phyloP scores from a whole-genome alignment of 1,284 basidiomycete genomes.

The Macrocystidia cucumis region DNA sequence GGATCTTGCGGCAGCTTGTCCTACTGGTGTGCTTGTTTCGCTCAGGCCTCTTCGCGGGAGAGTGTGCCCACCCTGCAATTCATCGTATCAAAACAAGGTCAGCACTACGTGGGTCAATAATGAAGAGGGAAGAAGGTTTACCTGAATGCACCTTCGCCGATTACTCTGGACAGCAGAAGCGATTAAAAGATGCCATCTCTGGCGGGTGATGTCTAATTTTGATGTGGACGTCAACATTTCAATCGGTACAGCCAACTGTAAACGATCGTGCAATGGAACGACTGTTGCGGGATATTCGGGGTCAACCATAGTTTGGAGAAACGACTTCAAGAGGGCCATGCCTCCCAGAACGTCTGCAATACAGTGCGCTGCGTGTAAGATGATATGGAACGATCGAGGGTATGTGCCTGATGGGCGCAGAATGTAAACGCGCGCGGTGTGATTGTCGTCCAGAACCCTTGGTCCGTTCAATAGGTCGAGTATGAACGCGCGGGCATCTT shows the following conservation, averaged over 20 bases:
- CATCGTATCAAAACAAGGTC: no score
- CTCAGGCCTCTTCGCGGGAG: slow-evolving; percentile 37
- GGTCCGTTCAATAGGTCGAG: slow-evolving; percentile 23
- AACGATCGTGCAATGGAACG: slow-evolving; percentile 25
- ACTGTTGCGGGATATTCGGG: slow-evolving; percentile 11
- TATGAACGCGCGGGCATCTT: slow-evolving; percentile 22
- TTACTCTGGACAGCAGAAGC: slow-evolving; percentile 28
- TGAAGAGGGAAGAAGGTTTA: no score
- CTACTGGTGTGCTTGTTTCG: no score
- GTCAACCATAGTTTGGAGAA: slow-evolving; percentile 36
- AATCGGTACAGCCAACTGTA: slow-evolving; percentile 30
- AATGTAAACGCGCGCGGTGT: slow-evolving; percentile 30
- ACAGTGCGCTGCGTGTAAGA: slow-evolving; percentile 35
- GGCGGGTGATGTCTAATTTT: slow-evolving; percentile 23
- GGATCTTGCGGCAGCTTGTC: slow-evolving; percentile 28
- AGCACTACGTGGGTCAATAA: no score
- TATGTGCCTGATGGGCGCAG: slow-evolving; percentile 23
- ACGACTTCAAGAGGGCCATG: slow-evolving; percentile 28
- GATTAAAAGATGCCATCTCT: slow-evolving; percentile 41
- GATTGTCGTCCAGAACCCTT: slow-evolving; percentile 26
- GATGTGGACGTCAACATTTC: slow-evolving; percentile 27
- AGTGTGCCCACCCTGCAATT: slow-evolving; percentile 53
- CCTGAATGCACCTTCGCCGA: slow-evolving; percentile 19
- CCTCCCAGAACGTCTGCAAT: slow-evolving; percentile 44
- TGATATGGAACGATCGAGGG: slow-evolving; percentile 26